Evolutionary conservation across 495 filamentous ascomycete genomes (phyloP).

Genomic region (Neurospora africana): DNA sequence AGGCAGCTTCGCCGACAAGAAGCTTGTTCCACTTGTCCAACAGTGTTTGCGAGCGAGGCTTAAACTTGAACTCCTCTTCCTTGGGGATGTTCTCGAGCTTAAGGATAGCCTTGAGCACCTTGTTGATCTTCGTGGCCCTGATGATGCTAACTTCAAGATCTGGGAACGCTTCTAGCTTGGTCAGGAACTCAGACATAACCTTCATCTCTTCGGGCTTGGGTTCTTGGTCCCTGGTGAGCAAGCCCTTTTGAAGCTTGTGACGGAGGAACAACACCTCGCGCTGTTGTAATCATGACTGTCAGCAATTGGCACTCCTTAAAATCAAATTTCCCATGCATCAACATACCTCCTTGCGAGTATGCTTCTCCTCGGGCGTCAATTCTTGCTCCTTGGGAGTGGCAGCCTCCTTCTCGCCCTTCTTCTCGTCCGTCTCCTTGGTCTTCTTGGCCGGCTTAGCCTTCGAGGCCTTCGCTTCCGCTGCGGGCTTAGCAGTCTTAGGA

Average conservation of each 20-base stretch:
- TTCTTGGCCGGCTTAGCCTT: conserved; percentile 54
- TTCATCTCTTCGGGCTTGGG: conserved; percentile 88
- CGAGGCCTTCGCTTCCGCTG: conserved; percentile 41
- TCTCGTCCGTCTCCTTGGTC: conserved; percentile 50
- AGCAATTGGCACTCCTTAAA: background rate
- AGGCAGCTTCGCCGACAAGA: conserved; percentile 43
- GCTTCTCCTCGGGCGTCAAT: conserved; percentile 38
- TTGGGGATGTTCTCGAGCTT: conserved; percentile 72
- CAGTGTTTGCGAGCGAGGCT: conserved; percentile 59
- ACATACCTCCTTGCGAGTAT: conserved; percentile 48
- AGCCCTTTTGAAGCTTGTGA: conserved; percentile 84
- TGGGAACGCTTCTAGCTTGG: conserved; percentile 63
- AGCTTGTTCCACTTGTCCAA: conserved; percentile 75
- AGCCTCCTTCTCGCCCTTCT: conserved; percentile 49
- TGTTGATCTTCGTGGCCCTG: conserved; percentile 80
- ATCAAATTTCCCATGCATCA: background rate
- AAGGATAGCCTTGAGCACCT: conserved; percentile 82
- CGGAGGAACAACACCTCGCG: conserved; percentile 71
- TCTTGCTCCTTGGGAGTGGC: conserved; percentile 37
- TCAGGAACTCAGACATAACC: conserved; percentile 66
- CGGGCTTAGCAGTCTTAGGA: conserved; percentile 39
- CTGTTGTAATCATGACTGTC: conserved; percentile 24
- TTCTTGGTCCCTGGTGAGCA: conserved; percentile 67
- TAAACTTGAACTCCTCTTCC: conserved; percentile 79
- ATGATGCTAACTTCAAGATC: conserved; percentile 84